Evolutionary conservation across 2,329 filamentous ascomycete species (phyloP).

Genomic region (Dryadomyces quercus-mongolicae): DNA sequence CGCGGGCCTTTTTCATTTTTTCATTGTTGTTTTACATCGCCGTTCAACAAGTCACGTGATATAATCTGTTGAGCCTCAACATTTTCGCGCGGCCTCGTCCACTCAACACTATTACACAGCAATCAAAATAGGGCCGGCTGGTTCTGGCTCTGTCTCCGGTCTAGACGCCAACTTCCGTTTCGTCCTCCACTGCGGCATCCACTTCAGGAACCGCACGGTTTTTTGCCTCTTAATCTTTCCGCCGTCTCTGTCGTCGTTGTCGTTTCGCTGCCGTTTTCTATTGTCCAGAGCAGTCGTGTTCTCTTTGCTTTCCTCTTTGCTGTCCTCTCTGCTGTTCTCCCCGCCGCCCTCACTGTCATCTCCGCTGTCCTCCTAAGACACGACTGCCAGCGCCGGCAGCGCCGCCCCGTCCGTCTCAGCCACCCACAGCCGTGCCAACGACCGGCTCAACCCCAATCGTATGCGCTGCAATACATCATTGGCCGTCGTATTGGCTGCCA

Average conservation of each 20-base stretch:
- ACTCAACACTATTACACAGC: background rate
- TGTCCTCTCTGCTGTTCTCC: background rate
- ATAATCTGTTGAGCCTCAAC: no score
- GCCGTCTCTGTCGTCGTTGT: no score
- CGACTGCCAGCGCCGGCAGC: background rate
- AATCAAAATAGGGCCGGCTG: background rate
- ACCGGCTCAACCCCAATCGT: slow-evolving; percentile 61
- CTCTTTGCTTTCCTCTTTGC: background rate
- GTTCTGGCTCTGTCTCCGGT: no score
- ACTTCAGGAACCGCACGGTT: no score
- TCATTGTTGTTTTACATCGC: no score
- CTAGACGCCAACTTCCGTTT: no score
- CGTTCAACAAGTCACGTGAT: no score
- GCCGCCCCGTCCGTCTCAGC: slow-evolving; percentile 42
- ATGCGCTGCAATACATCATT: slow-evolving; percentile 61
- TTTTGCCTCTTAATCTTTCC: no score
- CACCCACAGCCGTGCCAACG: slow-evolving; percentile 59
- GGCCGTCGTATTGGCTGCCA: slow-evolving; percentile 46
- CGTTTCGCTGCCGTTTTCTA: background rate
- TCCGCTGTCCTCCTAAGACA: background rate
- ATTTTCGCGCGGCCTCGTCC: no score
- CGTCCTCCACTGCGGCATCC: no score
- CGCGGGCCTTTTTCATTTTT: no score
- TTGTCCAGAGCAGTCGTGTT: no score
- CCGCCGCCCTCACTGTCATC: background rate